A percentile compares a stretch with the other conserved stretches of the same genome.
These are phyloP conservation scores for Ogataea angusta DNA, from an alignment of 805 yeast genomes.

Conservation along the genomic window DNA sequence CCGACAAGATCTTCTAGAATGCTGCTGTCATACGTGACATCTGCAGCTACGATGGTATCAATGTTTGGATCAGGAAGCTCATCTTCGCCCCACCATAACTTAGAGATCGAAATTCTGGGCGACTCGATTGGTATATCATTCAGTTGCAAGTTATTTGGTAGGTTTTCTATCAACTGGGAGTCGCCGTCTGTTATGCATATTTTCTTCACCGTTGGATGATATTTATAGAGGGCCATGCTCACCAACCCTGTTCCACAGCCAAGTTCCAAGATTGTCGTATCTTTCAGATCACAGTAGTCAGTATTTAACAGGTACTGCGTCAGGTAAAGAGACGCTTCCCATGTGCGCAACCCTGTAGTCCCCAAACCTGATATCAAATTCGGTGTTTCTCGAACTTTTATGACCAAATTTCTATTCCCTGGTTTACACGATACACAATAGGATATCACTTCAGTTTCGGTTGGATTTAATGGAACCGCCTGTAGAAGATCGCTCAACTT, in stretches of 20 bases:
- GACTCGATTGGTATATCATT: slow-evolving; percentile 35
- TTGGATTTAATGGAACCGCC: slow-evolving; percentile 34
- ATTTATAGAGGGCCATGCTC: slow-evolving; percentile 44
- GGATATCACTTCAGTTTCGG: slow-evolving; percentile 37
- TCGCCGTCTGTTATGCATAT: slow-evolving; percentile 69
- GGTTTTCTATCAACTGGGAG: slow-evolving; percentile 45
- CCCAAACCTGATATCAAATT: slow-evolving; percentile 67
- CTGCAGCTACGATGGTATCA: slow-evolving; percentile 73
- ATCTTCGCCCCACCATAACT: slow-evolving; percentile 60
- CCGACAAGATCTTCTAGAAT: slow-evolving; percentile 53
- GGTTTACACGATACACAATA: slow-evolving; percentile 30
- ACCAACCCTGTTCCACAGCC: slow-evolving; percentile 92
- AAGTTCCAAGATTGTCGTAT: slow-evolving; percentile 55
- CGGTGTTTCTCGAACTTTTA: slow-evolving; percentile 57
- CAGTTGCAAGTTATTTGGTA: slow-evolving; percentile 41
- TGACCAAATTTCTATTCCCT: slow-evolving; percentile 7
- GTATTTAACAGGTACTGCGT: slow-evolving; percentile 44
- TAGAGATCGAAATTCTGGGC: slow-evolving; percentile 30
- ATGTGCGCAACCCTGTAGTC: slow-evolving; percentile 85
- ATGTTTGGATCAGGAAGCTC: slow-evolving; percentile 35
- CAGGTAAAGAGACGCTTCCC: slow-evolving; percentile 86
- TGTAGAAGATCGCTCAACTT: slow-evolving; percentile 36
- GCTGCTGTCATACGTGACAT: slow-evolving; percentile 76
- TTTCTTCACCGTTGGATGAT: slow-evolving; percentile 13
- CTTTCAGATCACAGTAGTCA: slow-evolving; percentile 16